Conservation (phyloP, 2,329 filamentous ascomycete genomes). For the Orbilia ellipsospora region DNA sequence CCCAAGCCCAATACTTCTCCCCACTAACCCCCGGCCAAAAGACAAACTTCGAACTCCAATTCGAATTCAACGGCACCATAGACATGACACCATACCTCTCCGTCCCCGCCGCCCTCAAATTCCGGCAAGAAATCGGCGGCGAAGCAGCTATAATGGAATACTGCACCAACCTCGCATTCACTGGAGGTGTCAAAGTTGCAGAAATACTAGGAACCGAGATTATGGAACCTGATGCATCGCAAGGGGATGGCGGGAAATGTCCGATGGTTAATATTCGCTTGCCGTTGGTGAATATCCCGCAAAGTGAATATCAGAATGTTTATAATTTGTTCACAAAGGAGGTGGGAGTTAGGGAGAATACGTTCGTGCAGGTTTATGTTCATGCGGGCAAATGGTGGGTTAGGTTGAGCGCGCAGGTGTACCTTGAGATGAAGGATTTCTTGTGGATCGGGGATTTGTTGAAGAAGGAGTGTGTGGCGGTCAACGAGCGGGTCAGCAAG, state of each 20-base stretch:
- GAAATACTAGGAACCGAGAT: constrained; percentile 75
- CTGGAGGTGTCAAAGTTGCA: constrained; percentile 73
- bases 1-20: constrained; percentile 58
- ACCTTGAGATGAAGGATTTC: constrained; percentile 83
- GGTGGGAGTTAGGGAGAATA: constrained; percentile 66
- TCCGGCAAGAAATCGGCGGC: constrained; percentile 76
- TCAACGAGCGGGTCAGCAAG: constrained; percentile 66
- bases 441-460: constrained; percentile 72
- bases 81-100: constrained; percentile 79
- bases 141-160: constrained; percentile 77
- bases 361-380: constrained; percentile 64
- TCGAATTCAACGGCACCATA: constrained; percentile 80
- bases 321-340: constrained; percentile 61
- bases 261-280: constrained; percentile 46
- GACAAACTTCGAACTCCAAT: constrained; percentile 70
- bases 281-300: constrained; percentile 27
- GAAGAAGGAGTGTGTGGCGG: constrained; percentile 63
- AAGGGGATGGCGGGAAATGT: constrained; percentile 29
- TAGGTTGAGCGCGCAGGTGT: constrained; percentile 82
- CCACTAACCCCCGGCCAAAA: constrained; percentile 65
- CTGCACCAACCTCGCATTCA: constrained; percentile 71
- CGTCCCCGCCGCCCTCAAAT: constrained; percentile 76
- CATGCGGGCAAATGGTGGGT: constrained; percentile 74
- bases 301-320: constrained; percentile 47
- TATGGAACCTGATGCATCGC: constrained; percentile 62